Evolutionary conservation across 768 basidiomycete genomes (phyloP).

Genomic region (Clathrus columnatus): DNA sequence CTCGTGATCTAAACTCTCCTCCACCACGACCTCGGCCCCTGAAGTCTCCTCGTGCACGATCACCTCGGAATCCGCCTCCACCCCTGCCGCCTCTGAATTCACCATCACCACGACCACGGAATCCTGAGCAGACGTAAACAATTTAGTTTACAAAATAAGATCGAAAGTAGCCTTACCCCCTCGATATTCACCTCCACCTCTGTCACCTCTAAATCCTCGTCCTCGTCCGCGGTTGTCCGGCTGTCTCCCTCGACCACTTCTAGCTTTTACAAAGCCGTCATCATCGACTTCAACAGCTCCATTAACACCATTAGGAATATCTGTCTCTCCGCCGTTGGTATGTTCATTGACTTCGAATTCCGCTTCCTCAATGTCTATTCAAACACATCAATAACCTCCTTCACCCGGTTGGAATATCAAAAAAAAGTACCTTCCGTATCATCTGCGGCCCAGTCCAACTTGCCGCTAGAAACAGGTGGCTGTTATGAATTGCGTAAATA

Average conservation of each 20-base stretch:
- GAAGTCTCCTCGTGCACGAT: conserved; percentile 15
- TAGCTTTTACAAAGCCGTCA: conserved; percentile 45
- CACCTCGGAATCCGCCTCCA: conserved; percentile 27
- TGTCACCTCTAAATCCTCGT: conserved; percentile 36
- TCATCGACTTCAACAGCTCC: conserved; percentile 31
- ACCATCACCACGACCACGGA: conserved; percentile 29
- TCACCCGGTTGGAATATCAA: conserved; percentile 16
- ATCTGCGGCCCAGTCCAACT: conserved; percentile 77
- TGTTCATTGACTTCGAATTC: background rate
- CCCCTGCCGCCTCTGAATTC: conserved; percentile 28
- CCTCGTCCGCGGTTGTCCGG: conserved; percentile 24
- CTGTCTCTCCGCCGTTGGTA: conserved; percentile 8
- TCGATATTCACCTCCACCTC: conserved; percentile 24
- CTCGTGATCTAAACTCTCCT: conserved; percentile 16
- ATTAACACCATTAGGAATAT: conserved; percentile 12
- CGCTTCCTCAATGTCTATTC: background rate
- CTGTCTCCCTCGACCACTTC: conserved; percentile 26
- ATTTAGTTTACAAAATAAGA: conserved; percentile 17
- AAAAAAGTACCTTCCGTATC: conserved; percentile 60
- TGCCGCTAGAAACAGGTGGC: conserved; percentile 16
- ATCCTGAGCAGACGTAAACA: conserved; percentile 32
- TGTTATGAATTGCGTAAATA: background rate
- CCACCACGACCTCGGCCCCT: conserved; percentile 20
- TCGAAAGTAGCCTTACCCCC: conserved; percentile 21
- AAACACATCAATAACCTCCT: conserved; percentile 17